Conservation (phyloP, 805 yeast species). For the Teunomyces kruisii region DNA sequence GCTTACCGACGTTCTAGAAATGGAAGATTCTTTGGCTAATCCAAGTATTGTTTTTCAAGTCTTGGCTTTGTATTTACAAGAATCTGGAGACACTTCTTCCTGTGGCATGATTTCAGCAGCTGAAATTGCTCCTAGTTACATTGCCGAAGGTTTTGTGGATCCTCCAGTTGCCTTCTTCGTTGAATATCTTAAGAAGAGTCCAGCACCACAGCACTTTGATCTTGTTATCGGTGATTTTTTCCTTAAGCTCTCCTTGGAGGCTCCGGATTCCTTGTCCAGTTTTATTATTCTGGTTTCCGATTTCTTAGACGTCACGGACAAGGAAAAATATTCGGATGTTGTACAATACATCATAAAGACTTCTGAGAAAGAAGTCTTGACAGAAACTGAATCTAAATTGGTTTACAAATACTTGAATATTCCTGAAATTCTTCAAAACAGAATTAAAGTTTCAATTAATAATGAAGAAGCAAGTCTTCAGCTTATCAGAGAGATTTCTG, state of each 20-base stretch:
- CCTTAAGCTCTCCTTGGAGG: slow-evolving; percentile 24
- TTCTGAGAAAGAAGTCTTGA: slow-evolving; percentile 21
- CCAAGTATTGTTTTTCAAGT: slow-evolving; percentile 8
- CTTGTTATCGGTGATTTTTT: slow-evolving; percentile 35
- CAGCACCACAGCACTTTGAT: slow-evolving; percentile 23
- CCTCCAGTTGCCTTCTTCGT: slow-evolving; percentile 18
- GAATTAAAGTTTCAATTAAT: slow-evolving; percentile 12
- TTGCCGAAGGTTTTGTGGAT: slow-evolving; percentile 26
- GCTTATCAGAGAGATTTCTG: slow-evolving; percentile 11
- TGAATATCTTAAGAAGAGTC: slow-evolving; percentile 6
- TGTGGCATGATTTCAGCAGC: slow-evolving; percentile 2
- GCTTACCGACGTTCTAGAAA: neutral
- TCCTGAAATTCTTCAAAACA: slow-evolving; percentile 16
- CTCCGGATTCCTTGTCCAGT: slow-evolving; percentile 10
- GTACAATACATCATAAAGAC: slow-evolving; percentile 29
- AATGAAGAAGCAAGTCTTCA: slow-evolving; percentile 10
- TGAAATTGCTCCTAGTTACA: slow-evolving; percentile 20
- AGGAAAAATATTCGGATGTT: slow-evolving; percentile 21
- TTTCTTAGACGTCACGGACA: slow-evolving; percentile 9
- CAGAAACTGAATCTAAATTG: slow-evolving; percentile 19
- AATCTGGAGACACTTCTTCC: neutral
- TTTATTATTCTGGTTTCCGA: slow-evolving; percentile 5
- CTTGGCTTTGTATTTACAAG: slow-evolving; percentile 6
- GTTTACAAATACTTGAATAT: slow-evolving; percentile 18
- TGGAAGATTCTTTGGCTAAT: slow-evolving; percentile 2